phyloP scores from a whole-genome alignment of 345 rosid genomes.

The Acer negundo region DNA sequence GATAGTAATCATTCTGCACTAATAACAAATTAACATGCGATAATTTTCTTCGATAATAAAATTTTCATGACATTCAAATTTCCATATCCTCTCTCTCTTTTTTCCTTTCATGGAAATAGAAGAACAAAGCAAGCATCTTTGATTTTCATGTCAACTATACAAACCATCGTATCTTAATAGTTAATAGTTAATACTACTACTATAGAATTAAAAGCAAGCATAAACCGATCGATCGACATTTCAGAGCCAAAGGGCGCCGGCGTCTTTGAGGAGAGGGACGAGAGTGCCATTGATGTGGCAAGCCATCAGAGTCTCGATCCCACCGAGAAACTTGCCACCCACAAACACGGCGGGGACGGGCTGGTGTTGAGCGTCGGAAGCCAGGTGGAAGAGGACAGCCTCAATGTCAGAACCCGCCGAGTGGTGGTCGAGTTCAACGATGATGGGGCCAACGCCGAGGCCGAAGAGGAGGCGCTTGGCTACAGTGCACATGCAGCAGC shows the following conservation, averaged over 20 bases:
- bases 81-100: too few species aligned
- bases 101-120: too few species aligned
- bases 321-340: conserved; percentile 88
- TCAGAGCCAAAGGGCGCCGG: conserved; percentile 99
- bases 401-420: conserved; percentile 40
- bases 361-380: conserved; percentile 36
- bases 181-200: too few species aligned
- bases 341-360: conserved; percentile 65
- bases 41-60: too few species aligned
- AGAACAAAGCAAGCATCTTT: too few species aligned
- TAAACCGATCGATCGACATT: background rate
- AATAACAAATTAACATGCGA: too few species aligned
- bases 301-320: conserved; percentile 88
- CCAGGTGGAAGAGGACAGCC: conserved; percentile 43
- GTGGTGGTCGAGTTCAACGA: conserved; percentile 75
- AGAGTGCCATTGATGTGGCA: conserved; percentile 86
- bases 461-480: conserved; percentile 87
- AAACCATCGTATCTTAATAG: background rate
- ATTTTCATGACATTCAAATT: too few species aligned
- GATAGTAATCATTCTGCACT: too few species aligned
- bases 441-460: conserved; percentile 84
- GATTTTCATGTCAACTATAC: background rate
- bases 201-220: background rate
- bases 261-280: conserved; percentile 86
- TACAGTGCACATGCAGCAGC: conserved; percentile 97